Evolutionary conservation across 2,329 filamentous ascomycete species (phyloP).

Genomic region (Myriosclerotinia curreyana): DNA sequence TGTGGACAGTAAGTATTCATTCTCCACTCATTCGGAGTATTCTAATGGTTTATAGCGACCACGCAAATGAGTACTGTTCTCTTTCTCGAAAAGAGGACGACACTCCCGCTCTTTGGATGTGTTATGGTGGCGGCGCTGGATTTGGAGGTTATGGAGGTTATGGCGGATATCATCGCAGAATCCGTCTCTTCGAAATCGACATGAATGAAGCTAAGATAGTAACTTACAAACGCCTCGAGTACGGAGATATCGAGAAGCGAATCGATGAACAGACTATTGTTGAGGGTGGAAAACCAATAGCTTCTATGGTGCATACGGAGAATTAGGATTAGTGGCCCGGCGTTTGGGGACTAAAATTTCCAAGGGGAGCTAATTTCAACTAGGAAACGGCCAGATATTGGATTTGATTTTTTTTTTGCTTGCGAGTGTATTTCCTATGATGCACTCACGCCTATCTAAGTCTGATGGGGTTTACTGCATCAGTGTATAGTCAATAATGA

Average conservation of each 20-base stretch:
- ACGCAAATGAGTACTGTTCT: conserved; percentile 95
- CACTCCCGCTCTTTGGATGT: conserved; percentile 88
- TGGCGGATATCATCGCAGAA: conserved; percentile 74
- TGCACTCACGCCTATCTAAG: not conserved
- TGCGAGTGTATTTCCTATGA: not conserved
- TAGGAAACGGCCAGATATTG: not conserved
- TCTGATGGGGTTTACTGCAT: not conserved
- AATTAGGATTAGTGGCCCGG: not conserved
- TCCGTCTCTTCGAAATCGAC: conserved; percentile 90
- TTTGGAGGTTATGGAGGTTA: conserved; percentile 97
- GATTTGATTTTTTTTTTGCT: not conserved
- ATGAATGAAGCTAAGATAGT: conserved; percentile 83
- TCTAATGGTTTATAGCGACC: conserved; percentile 59
- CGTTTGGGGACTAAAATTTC: not conserved
- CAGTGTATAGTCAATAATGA: not conserved
- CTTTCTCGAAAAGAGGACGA: conserved; percentile 47
- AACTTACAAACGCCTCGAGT: conserved; percentile 89
- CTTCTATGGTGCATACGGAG: not conserved
- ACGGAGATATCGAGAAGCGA: conserved; percentile 51
- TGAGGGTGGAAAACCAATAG: conserved; percentile 50
- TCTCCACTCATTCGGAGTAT: not conserved
- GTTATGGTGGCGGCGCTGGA: conserved; percentile 86
- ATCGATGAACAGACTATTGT: conserved; percentile 66
- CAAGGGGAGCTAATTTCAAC: not conserved
- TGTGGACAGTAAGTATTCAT: conserved; percentile 75